Conservation (phyloP, 208 protist genomes). For the Tetramitus jugosus region DNA sequence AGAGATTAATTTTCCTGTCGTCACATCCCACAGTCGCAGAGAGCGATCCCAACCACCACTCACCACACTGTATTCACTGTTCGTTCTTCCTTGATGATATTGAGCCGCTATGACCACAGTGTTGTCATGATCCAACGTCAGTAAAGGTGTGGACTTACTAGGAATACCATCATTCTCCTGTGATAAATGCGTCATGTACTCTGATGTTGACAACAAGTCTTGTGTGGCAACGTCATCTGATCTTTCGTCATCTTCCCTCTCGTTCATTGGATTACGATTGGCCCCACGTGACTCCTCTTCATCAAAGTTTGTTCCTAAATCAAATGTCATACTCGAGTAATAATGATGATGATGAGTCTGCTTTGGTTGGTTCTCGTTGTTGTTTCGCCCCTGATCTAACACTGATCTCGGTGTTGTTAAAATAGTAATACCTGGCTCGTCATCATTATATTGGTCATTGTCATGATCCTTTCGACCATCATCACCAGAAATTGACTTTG, state of each 20-base stretch:
- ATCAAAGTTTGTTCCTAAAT: no score
- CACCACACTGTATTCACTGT: not conserved
- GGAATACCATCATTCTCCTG: not conserved
- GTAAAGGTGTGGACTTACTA: not conserved
- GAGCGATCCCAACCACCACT: not conserved
- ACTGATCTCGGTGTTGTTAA: no score
- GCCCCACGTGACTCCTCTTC: no score
- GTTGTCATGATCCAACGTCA: not conserved
- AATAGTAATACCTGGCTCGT: no score
- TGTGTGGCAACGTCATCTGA: not conserved
- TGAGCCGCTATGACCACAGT: not conserved
- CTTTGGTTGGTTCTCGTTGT: no score
- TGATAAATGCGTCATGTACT: not conserved
- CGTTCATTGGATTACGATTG: not conserved
- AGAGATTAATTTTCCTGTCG: not conserved
- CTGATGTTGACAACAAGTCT: not conserved
- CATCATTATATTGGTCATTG: no score
- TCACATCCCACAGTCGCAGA: not conserved
- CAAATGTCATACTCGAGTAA: no score
- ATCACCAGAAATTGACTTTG: no score
- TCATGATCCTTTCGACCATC: no score
- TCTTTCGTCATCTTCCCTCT: not conserved
- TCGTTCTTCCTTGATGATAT: not conserved
- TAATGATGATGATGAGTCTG: no score
- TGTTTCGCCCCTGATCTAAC: no score